Base-by-base conservation (phyloP, 2,329 filamentous ascomycete genomes). In the Cryphonectria nitschkei region DNA sequence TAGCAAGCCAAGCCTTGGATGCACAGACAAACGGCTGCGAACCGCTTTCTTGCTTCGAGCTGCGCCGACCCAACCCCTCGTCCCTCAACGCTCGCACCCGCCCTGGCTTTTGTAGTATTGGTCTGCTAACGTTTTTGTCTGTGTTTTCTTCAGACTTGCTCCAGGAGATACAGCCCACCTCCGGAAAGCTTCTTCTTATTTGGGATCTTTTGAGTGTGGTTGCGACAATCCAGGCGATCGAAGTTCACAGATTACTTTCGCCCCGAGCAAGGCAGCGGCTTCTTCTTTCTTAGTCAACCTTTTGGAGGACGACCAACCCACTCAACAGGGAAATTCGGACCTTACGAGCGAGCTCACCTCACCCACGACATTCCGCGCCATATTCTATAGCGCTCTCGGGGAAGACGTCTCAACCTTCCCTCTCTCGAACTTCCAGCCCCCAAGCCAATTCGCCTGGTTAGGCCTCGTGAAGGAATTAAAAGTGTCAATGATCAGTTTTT, bases 401-500 rank as follows among this genome's bases (percentile, higher is more conserved):
- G 50, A 52, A 32, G 4, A 54, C 50, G 26, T 32, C 46, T 46
- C 56, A 66, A 64, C 19, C 43, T 13, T 13, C 16, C 37, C 16
- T 9, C 11, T 22, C 32, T 37, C 58, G 7, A 37, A 32, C 58
- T 37, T 29, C 29, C 32, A 39, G 32, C 52, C 26, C 39, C 34
- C 34, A 1, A 34, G 41, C 63, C 70, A 56, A 67, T 39, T 65
- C 43, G 9, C n/a, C 29, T 14, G 19, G 16, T 29, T 13, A 13
- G 46, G 41, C 43, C 11, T n/a, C 46, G 22, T 9, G 13, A 43
- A 61, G 26, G 39, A 37, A 26, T 26, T 39, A 32, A n/a, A 34
- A 26, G 52, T 54, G 66, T 68, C 71, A 46, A 70, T 63, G 65
- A 64, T 29, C 37, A 58, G 32, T 68, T 56, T 46, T 62, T 65